Percentiles rank a stretch among this genome's conserved stretches.
phyloP scores from a whole-genome alignment of 192 early-diverging fungal genomes.

The Coemansia sp. region DNA sequence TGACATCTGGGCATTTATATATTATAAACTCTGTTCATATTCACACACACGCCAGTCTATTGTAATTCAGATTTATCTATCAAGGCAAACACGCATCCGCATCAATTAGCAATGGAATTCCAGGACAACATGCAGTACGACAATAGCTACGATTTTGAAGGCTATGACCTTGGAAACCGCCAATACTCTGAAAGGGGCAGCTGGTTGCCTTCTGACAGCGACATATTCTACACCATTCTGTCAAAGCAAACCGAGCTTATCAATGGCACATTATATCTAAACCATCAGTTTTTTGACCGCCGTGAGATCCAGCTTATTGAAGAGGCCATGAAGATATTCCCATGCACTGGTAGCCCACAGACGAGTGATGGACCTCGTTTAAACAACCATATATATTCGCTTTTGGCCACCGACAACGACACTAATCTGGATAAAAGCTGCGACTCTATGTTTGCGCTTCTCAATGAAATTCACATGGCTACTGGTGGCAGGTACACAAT shows the following conservation, averaged over 20 bases:
- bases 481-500: neutral
- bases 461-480: neutral
- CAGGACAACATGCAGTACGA: neutral
- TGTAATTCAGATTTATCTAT: neutral
- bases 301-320: neutral
- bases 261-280: neutral
- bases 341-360: too few species aligned
- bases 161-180: too few species aligned
- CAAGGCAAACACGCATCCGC: neutral
- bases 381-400: neutral
- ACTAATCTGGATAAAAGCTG: neutral
- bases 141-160: too few species aligned
- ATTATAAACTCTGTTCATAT: too few species aligned
- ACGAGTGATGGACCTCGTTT: neutral
- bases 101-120: neutral
- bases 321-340: neutral
- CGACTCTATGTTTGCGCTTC: neutral
- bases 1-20: too few species aligned
- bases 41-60: too few species aligned
- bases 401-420: neutral
- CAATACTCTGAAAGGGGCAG: neutral
- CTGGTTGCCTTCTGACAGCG: conserved; percentile 1
- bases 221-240: neutral
- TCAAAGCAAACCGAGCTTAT: neutral
- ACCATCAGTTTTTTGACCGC: neutral